phyloP scores from a whole-genome alignment of 192 early-diverging fungal species.

The Rhizophlyctis rosea region DNA sequence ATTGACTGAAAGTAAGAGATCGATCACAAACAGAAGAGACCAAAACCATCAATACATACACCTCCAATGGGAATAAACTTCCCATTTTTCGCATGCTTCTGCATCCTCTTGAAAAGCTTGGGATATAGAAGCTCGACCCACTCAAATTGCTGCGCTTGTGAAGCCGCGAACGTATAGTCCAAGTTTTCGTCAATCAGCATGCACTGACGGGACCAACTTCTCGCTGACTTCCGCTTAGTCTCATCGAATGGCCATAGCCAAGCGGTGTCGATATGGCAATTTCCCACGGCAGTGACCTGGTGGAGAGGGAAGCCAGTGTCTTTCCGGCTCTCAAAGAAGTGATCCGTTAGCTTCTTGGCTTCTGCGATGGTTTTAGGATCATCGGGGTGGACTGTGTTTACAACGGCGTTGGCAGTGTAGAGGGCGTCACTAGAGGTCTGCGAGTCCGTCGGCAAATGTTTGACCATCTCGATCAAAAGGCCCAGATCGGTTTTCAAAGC shows the following conservation, averaged over 20 bases:
- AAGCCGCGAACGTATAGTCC: not conserved
- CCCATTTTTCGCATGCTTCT: constrained; percentile 63
- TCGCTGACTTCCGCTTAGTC: constrained; percentile 82
- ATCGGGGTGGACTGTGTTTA: constrained; percentile 66
- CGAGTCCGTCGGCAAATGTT: constrained; percentile 65
- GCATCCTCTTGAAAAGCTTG: constrained; percentile 70
- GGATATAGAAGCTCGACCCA: constrained; percentile 88
- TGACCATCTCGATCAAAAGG: constrained; percentile 67
- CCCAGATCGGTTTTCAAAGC: constrained; percentile 73
- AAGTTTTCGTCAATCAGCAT: not conserved
- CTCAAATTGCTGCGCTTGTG: constrained; percentile 94
- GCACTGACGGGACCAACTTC: constrained; percentile 42
- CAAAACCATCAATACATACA: constrained; percentile 27
- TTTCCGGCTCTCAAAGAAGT: constrained; percentile 67
- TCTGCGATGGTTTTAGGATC: constrained; percentile 46
- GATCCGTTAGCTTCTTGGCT: constrained; percentile 44
- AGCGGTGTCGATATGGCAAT: constrained; percentile 43
- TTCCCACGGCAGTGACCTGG: constrained; percentile 80
- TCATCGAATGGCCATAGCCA: constrained; percentile 99
- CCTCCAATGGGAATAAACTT: constrained; percentile 93
- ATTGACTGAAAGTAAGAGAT: constrained; percentile 4
- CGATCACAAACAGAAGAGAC: not conserved
- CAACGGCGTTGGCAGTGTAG: constrained; percentile 70
- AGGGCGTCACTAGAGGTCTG: constrained; percentile 78
- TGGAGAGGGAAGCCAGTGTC: constrained; percentile 54